Conservation (phyloP, 257 asterid genomes). For the Forsythia viridissima region DNA sequence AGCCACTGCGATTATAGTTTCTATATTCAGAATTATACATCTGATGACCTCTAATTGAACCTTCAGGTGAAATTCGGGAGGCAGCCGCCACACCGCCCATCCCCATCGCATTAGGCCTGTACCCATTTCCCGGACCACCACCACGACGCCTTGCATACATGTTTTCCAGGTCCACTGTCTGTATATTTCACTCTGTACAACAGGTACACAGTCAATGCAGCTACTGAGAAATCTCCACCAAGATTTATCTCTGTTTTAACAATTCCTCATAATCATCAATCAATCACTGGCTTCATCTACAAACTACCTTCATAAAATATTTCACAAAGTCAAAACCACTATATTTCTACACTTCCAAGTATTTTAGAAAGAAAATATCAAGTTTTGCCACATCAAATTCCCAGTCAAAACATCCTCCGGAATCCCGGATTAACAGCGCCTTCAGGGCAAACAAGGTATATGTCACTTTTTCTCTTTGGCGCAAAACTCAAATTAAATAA, state of each 20-base stretch:
- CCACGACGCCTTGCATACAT: constrained; percentile 81
- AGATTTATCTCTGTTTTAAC: background rate
- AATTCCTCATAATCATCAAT: background rate
- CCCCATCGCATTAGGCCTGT: constrained; percentile 67
- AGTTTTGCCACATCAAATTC: background rate
- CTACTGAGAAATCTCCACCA: constrained; percentile 20
- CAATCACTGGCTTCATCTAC: background rate
- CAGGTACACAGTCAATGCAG: constrained; percentile 9
- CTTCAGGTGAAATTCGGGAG: constrained; percentile 70
- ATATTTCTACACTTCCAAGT: background rate
- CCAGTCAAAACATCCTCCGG: constrained; percentile 10
- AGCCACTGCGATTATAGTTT: constrained; percentile 63
- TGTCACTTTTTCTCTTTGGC: background rate
- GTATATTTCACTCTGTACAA: background rate
- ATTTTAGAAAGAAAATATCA: background rate
- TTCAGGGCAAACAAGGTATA: background rate
- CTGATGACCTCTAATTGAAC: constrained; percentile 64
- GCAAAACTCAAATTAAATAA: constrained; percentile 22
- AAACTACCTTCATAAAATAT: background rate
- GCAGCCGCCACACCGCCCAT: constrained; percentile 55
- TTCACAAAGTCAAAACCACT: background rate
- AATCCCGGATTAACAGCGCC: background rate
- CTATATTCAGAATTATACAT: constrained; percentile 59
- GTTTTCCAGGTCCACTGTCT: constrained; percentile 18
- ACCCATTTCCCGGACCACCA: constrained; percentile 72